Conservation (phyloP, 164 flowering plant genomes). For the Stephania cephalantha region DNA sequence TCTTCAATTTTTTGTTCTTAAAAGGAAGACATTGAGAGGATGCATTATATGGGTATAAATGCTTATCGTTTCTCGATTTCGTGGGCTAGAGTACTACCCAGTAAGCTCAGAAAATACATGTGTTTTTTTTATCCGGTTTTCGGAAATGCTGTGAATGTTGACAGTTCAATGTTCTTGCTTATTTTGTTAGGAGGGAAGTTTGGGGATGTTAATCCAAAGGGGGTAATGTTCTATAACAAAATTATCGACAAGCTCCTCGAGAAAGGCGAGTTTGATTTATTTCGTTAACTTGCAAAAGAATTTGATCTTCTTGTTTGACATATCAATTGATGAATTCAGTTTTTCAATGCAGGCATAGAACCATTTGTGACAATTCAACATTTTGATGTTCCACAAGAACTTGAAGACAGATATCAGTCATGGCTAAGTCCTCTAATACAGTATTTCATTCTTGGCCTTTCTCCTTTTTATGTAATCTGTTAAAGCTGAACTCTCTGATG, state of each 20-base stretch:
- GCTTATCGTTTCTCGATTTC: slow-evolving; percentile 39
- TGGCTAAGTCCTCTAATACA: slow-evolving; percentile 14
- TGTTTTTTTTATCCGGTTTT: background rate
- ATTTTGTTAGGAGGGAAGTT: slow-evolving; percentile 27
- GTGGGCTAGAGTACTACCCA: slow-evolving; percentile 29
- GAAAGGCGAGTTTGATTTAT: slow-evolving; percentile 22
- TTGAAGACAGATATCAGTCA: slow-evolving; percentile 11
- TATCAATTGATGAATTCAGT: background rate
- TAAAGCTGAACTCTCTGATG: no score
- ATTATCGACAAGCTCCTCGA: slow-evolving; percentile 33
- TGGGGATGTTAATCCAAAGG: slow-evolving; percentile 37
- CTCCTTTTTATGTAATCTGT: background rate
- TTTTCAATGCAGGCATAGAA: slow-evolving; percentile 3
- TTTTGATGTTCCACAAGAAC: slow-evolving; percentile 11
- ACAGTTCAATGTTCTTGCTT: background rate
- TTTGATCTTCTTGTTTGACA: background rate
- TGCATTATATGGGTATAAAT: slow-evolving; percentile 35
- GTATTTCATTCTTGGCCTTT: background rate
- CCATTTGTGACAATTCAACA: slow-evolving; percentile 10
- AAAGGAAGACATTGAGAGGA: slow-evolving; percentile 36
- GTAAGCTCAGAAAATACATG: background rate
- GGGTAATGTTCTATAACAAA: slow-evolving; percentile 37
- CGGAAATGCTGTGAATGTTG: background rate
- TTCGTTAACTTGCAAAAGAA: no score
- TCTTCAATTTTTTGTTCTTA: background rate